Percentiles rank a stretch among this genome's conserved stretches.
These are phyloP conservation scores for Pseudogymnoascus sp. DNA, from an alignment of 2,329 filamentous ascomycete species.

Conservation along the genomic window DNA sequence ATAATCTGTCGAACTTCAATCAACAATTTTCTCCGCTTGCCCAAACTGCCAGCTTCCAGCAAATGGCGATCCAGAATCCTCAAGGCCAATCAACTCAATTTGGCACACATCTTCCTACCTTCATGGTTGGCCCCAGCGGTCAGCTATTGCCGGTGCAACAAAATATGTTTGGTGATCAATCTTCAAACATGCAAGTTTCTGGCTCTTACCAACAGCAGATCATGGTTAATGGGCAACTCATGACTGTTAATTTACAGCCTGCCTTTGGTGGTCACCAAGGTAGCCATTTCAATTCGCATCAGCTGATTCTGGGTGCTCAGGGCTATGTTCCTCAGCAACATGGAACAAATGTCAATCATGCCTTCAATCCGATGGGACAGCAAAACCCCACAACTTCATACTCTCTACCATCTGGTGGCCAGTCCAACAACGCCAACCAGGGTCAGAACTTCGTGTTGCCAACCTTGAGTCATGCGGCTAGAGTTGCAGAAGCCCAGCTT, in stretches of 20 bases:
- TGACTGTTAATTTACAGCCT: not conserved
- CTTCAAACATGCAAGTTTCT: not conserved
- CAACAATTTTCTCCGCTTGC: not conserved
- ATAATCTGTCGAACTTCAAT: not conserved
- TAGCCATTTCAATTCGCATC: not conserved
- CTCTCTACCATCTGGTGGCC: not conserved
- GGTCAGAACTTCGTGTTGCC: not conserved
- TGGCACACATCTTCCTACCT: not conserved
- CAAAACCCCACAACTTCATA: not conserved
- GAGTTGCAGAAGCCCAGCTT: constrained; percentile 4
- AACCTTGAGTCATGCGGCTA: not conserved
- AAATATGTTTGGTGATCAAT: not conserved
- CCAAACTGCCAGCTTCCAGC: not conserved
- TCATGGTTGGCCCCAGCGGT: not conserved
- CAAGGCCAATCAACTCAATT: not conserved
- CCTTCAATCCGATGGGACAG: constrained; percentile 1
- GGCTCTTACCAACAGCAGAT: not conserved
- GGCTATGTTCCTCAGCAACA: not conserved
- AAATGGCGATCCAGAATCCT: not conserved
- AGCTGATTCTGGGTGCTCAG: not conserved
- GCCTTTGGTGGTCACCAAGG: not conserved
- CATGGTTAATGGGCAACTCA: not conserved
- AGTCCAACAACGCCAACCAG: not conserved
- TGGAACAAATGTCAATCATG: not conserved
- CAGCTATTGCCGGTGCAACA: not conserved